A percentile compares a stretch with the other conserved stretches of the same genome.
Conservation (phyloP, 768 basidiomycete genomes). For the Rickenella mellea region DNA sequence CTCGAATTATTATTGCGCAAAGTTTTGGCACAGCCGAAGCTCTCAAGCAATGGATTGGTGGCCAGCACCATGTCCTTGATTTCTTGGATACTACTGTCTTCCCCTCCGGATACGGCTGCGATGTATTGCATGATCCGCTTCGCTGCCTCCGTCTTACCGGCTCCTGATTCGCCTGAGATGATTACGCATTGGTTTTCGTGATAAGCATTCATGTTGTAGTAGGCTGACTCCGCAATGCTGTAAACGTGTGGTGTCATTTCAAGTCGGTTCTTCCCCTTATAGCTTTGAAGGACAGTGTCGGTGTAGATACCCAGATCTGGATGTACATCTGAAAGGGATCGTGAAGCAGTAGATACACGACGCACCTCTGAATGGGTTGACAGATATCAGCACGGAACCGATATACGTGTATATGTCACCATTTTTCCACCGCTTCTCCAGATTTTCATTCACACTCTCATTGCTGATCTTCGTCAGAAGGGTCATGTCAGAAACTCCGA, state of each 20-base stretch:
- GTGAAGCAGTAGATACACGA: constrained; percentile 2
- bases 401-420: constrained; percentile 99
- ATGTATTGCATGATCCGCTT: constrained; percentile 99
- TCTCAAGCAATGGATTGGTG: constrained; percentile 94
- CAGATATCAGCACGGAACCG: constrained; percentile 97
- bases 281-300: constrained; percentile 75
- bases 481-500: constrained; percentile 98
- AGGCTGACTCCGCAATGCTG: constrained; percentile 90
- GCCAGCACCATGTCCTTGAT: constrained; percentile 99
- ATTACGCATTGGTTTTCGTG: constrained; percentile 99
- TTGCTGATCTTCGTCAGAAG: constrained; percentile 94
- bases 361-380: constrained; percentile 92
- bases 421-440: constrained; percentile 92
- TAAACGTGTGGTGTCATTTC: constrained; percentile 99
- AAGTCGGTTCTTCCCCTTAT: constrained; percentile 94
- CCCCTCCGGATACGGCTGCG: constrained; percentile 87
- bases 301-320: constrained; percentile 95
- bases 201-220: constrained; percentile 99
- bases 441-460: constrained; percentile 94
- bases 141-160: constrained; percentile 98
- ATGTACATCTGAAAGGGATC: constrained; percentile 6
- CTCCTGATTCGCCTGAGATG: constrained; percentile 97
- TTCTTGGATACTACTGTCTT: constrained; percentile 87
- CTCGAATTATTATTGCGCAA: constrained; percentile 97
- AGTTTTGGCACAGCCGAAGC: constrained; percentile 98